These are phyloP conservation scores for Mycena galopus DNA, from an alignment of 768 basidiomycete species.

Conservation along the genomic window DNA sequence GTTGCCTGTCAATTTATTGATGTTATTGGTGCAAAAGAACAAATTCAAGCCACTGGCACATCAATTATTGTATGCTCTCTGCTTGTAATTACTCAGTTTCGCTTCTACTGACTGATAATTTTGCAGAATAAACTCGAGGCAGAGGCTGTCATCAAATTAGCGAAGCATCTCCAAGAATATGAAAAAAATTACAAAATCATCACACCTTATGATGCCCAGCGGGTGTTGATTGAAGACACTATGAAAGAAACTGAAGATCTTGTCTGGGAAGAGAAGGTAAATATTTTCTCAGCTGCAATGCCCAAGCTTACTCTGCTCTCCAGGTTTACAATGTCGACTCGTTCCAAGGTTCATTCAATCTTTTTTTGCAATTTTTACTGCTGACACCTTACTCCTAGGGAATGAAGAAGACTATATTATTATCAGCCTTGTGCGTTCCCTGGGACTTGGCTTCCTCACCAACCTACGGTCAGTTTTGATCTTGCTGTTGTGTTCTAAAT, in stretches of 20 bases:
- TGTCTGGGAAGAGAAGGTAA: slow-evolving; percentile 78
- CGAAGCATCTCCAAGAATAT: slow-evolving; percentile 65
- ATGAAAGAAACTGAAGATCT: slow-evolving; percentile 65
- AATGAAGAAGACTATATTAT: slow-evolving; percentile 88
- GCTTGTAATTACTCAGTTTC: not conserved
- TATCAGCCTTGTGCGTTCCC: slow-evolving; percentile 75
- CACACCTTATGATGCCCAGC: slow-evolving; percentile 86
- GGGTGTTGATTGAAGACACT: slow-evolving; percentile 65
- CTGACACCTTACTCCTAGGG: slow-evolving; percentile 56
- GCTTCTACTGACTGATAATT: slow-evolving; percentile 9
- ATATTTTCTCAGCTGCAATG: slow-evolving; percentile 25
- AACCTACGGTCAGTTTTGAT: slow-evolving; percentile 56
- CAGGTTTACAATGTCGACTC: slow-evolving; percentile 35
- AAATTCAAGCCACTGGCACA: slow-evolving; percentile 39
- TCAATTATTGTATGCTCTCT: slow-evolving; percentile 52
- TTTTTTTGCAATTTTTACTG: slow-evolving; percentile 6
- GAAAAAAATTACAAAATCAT: slow-evolving; percentile 72
- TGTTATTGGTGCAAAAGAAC: slow-evolving; percentile 54
- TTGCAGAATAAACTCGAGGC: slow-evolving; percentile 73
- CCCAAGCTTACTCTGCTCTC: not conserved
- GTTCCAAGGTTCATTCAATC: slow-evolving; percentile 27
- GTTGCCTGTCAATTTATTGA: slow-evolving; percentile 78
- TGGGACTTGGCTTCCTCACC: slow-evolving; percentile 73
- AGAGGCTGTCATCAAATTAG: slow-evolving; percentile 68
- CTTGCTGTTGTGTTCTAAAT: not conserved